Conservation (phyloP, 139 green algal species). For the Tetradesmus lagerheimii region DNA sequence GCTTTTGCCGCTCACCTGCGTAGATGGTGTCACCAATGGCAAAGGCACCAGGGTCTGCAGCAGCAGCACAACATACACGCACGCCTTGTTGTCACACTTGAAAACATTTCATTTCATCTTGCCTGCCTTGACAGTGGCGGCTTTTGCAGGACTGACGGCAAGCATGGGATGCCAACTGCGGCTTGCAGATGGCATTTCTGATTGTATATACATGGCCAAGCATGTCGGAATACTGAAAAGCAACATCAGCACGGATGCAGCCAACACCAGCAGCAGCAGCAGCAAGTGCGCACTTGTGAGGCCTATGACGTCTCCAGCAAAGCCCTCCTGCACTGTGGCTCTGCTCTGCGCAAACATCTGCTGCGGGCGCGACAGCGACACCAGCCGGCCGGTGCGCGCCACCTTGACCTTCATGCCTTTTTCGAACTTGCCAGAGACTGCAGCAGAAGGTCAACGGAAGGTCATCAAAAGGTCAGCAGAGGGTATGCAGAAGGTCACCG, state of each 20-base stretch:
- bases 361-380: constrained; percentile 78
- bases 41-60: constrained; percentile 74
- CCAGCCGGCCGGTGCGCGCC: constrained; percentile 73
- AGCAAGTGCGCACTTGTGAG: constrained; percentile 63
- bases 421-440: constrained; percentile 36
- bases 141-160: no score
- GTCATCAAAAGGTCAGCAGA: background rate
- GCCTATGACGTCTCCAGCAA: constrained; percentile 80
- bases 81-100: background rate
- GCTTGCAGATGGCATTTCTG: no score
- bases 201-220: no score
- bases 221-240: no score
- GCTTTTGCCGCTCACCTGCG: constrained; percentile 4
- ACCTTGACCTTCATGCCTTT: constrained; percentile 54
- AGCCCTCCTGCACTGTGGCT: constrained; percentile 73
- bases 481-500: no score
- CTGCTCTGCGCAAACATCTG: constrained; percentile 83
- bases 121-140: no score
- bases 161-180: no score
- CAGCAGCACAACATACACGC: background rate
- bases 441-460: background rate
- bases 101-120: no score
- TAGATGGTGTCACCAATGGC: constrained; percentile 76
- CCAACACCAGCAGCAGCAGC: no score
- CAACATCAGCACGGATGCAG: no score